phyloP scores from a whole-genome alignment of 768 basidiomycete genomes.

The Kwoniella mangroviensis region DNA sequence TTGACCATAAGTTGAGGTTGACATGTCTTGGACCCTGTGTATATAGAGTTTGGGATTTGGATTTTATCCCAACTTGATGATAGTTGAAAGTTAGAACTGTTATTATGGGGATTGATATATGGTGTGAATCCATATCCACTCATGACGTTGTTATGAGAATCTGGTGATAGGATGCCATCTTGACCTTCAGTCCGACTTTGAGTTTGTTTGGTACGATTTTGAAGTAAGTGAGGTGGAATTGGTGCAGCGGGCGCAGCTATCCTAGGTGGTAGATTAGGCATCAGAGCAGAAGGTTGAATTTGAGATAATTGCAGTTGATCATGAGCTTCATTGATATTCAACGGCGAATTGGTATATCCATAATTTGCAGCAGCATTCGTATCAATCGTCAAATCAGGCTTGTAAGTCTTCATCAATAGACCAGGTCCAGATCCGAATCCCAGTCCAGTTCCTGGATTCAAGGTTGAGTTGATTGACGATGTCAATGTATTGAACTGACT shows the following conservation, averaged over 20 bases:
- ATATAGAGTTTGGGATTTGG: too few species aligned
- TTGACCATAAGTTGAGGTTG: background rate
- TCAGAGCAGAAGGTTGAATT: background rate
- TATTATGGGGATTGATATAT: too few species aligned
- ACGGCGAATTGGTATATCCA: background rate
- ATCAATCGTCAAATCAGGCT: background rate
- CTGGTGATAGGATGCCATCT: background rate
- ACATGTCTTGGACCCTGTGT: background rate
- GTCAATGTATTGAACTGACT: background rate
- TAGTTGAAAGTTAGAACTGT: too few species aligned
- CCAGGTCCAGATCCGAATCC: background rate
- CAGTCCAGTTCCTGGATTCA: background rate
- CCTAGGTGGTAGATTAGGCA: slow-evolving; percentile 1
- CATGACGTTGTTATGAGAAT: too few species aligned
- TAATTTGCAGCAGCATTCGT: background rate
- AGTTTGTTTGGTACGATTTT: background rate
- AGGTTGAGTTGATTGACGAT: background rate
- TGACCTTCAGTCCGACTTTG: background rate
- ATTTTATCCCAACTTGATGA: slow-evolving; percentile 12
- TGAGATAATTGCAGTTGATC: background rate
- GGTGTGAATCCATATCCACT: too few species aligned
- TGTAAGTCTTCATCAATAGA: background rate
- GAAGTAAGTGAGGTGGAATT: slow-evolving; percentile 6
- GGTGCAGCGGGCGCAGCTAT: slow-evolving; percentile 35
- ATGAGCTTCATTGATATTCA: background rate